Evolutionary conservation across 257 asterid genomes (phyloP), one percentile per base, ranked within the genome.

Genomic region (Nicotiana undulata): DNA sequence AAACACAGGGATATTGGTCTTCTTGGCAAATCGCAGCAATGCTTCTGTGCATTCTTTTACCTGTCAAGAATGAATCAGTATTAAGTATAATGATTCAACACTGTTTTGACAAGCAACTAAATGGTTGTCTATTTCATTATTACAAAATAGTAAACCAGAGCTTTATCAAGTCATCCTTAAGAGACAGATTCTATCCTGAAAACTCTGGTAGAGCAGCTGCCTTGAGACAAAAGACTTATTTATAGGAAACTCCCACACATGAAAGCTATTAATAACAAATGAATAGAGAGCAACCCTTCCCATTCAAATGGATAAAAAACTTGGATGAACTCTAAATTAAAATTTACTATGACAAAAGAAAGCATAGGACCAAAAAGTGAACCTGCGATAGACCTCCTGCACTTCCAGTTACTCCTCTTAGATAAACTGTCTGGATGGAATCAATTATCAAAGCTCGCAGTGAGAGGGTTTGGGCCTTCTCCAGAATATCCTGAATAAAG

Each of bases 31-130:
- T 51, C 93, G 94, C 81, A 93, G 95, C 76, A 95, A 88, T 63
- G 97, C 96, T 63, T 97, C 89, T 13, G 98, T 93, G 91, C 98
- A 93, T 85, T 95, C 97, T 89, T 88, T 95, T 81, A 95, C 98
- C 99, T 95, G 92, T 53, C 85, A 84, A 55, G 29, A 49, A 64
- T 64, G 79, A 74, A 49, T 49, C 61, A 49, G 44, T 18, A 18
- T 49, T 24, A 24, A 46, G 26, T 24, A 16, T 46, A 61, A 74
- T 49, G 26, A 74, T 26, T 49, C 61, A 49, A 8, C 61, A 74
- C 79, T 60, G 9, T 10, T 8, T 16, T 74, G 10, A 72, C 59
- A 74, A 26, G 24, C 63, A 46, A 74, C 24, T 15, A 12, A 8
- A 49, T 0, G 44, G 61, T 26, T 22, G 59, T 74, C 79, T 24